Evolutionary conservation across 495 filamentous ascomycete genomes (phyloP).

Genomic region (Tuber melanosporum): DNA sequence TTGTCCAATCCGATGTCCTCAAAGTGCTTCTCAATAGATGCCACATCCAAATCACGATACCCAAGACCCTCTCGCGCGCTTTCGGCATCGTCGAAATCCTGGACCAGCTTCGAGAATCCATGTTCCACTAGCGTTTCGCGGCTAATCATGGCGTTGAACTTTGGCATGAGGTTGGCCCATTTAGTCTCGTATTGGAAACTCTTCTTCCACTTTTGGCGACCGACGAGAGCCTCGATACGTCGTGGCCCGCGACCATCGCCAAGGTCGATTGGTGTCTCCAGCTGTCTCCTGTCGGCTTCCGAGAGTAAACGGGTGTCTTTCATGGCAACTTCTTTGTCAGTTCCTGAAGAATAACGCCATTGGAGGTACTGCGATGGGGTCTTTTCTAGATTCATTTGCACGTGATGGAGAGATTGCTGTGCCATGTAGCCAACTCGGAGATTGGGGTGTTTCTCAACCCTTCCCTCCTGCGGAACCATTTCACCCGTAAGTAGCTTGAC

Average conservation of each 20-base stretch:
- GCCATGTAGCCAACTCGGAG: slow-evolving; percentile 99
- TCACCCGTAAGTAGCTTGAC: slow-evolving; percentile 99
- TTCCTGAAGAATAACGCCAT: slow-evolving; percentile 95
- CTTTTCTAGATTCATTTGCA: slow-evolving; percentile 99
- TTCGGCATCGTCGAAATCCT: slow-evolving; percentile 98
- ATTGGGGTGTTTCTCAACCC: slow-evolving; percentile 97
- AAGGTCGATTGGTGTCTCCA: slow-evolving; percentile 80
- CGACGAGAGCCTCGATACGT: slow-evolving; percentile 81
- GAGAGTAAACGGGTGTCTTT: slow-evolving; percentile 94
- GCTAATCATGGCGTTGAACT: slow-evolving; percentile 85
- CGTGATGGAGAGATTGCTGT: slow-evolving; percentile 97
- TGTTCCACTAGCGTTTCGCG: slow-evolving; percentile 80
- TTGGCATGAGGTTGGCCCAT: slow-evolving; percentile 81
- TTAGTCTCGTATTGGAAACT: slow-evolving; percentile 98
- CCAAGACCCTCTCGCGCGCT: slow-evolving; percentile 94
- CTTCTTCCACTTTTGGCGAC: slow-evolving; percentile 98
- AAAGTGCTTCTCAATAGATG: slow-evolving; percentile 94
- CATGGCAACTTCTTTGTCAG: slow-evolving; percentile 92
- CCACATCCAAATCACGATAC: slow-evolving; percentile 83
- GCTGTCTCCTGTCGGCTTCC: slow-evolving; percentile 74
- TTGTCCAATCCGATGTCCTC: slow-evolving; percentile 93
- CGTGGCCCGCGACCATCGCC: slow-evolving; percentile 71
- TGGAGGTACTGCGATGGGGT: slow-evolving; percentile 98
- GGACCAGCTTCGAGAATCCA: slow-evolving; percentile 86
- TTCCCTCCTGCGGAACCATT: slow-evolving; percentile 74